A percentile compares a stretch with the other conserved stretches of the same genome.
phyloP scores from a whole-genome alignment of 2,329 filamentous ascomycete genomes.

The Aureobasidium zeae region DNA sequence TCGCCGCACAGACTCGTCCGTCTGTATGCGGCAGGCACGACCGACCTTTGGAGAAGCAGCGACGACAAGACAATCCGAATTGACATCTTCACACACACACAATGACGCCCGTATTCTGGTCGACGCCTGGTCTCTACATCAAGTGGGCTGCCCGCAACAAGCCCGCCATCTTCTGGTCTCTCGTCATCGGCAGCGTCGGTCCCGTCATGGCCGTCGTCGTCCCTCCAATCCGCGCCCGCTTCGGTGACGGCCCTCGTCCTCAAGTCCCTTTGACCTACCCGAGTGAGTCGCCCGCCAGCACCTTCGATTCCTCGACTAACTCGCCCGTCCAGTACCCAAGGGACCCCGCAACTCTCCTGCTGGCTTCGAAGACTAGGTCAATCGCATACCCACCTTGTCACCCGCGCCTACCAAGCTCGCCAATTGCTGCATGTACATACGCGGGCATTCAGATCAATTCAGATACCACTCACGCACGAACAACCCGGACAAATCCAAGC shows the following conservation, averaged over 20 bases:
- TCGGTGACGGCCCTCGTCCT: conserved; percentile 65
- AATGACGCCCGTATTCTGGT: conserved; percentile 78
- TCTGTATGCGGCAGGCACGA: not conserved
- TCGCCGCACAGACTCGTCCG: no score
- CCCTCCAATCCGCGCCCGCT: conserved; percentile 60
- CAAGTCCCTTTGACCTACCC: conserved; percentile 86
- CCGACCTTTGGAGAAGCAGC: not conserved
- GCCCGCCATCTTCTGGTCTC: conserved; percentile 84
- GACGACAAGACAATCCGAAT: not conserved
- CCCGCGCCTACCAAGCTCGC: not conserved
- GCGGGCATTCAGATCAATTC: not conserved
- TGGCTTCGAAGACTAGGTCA: conserved; percentile 38
- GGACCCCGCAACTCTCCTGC: conserved; percentile 37
- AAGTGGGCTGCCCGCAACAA: conserved; percentile 82
- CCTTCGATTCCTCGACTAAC: not conserved
- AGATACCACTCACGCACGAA: no score
- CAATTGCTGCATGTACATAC: conserved; percentile 5
- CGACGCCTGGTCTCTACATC: conserved; percentile 70
- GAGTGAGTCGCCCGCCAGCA: conserved; percentile 50
- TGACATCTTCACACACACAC: not conserved
- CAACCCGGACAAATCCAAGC: no score
- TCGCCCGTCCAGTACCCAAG: conserved; percentile 35
- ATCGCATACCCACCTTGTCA: conserved; percentile 2
- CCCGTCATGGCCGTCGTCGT: conserved; percentile 62
- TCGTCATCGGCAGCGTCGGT: conserved; percentile 62